A percentile compares a stretch with the other conserved stretches of the same genome.
Evolutionary conservation across 1,284 basidiomycete genomes (phyloP).

Genomic region (Rhodotorula sp.): DNA sequence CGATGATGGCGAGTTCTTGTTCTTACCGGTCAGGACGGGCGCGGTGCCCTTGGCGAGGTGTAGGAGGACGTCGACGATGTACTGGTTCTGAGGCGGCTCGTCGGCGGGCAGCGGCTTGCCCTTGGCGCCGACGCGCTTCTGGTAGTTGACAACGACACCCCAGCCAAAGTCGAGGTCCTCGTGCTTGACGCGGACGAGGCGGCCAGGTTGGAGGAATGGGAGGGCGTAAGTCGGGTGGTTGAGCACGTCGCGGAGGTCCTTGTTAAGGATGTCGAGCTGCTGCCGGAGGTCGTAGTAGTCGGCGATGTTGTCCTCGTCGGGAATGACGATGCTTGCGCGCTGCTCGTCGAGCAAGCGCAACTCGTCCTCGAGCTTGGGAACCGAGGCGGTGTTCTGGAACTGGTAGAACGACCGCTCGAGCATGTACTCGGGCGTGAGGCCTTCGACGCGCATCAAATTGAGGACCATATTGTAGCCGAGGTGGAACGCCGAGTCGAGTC

Average conservation of each 20-base stretch:
- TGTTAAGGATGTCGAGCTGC: constrained; percentile 80
- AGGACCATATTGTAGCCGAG: constrained; percentile 99
- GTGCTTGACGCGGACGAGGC: constrained; percentile 84
- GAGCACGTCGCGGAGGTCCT: constrained; percentile 85
- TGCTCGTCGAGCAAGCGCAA: constrained; percentile 70
- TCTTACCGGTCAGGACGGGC: constrained; percentile 52
- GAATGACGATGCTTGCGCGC: constrained; percentile 66
- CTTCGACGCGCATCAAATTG: constrained; percentile 98
- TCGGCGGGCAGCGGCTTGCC: constrained; percentile 54
- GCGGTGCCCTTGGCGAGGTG: constrained; percentile 69
- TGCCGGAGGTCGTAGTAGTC: constrained; percentile 90
- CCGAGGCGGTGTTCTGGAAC: constrained; percentile 88
- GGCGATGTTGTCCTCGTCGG: constrained; percentile 76
- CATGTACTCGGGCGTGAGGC: constrained; percentile 98
- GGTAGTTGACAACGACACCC: constrained; percentile 89
- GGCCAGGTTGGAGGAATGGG: constrained; percentile 89
- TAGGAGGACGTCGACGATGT: constrained; percentile 89
- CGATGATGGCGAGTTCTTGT: constrained; percentile 51
- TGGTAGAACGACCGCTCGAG: constrained; percentile 97
- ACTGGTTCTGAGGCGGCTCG: constrained; percentile 84
- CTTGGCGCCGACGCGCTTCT: constrained; percentile 61
- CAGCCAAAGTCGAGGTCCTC: constrained; percentile 90
- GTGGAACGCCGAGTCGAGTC: constrained; percentile 97
- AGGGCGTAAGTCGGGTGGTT: constrained; percentile 91
- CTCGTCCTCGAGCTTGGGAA: constrained; percentile 84